Base-by-base conservation (phyloP, 441 rosid genomes). In the Syzygium malaccense region DNA sequence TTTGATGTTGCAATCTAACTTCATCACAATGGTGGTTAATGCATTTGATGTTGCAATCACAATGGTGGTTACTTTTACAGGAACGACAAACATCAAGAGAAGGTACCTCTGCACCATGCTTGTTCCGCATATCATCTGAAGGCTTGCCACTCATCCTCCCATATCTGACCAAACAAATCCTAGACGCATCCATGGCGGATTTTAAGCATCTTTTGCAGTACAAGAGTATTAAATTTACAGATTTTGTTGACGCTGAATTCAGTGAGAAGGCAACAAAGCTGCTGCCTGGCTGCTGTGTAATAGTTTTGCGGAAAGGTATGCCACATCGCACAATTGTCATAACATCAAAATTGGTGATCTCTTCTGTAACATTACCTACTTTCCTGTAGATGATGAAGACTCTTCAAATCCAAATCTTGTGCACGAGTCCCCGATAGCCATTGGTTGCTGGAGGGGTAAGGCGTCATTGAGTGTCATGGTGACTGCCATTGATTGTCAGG, bases 401-500 rank as follows among this genome's bases (percentile, higher is more conserved):
- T 87, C 56, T 15, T 88, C 92, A 58, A 93, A 91, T 89, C 85
- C 87, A 41, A 87, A 92, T 55, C 89, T 91, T 90, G 93, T 92
- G 80, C 94, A 92, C 62, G 89, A 92, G 58, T 93, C 95, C 37
- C 92, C 96, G 6, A 92, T 96, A 88, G 99, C 99, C 91, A 97
- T 98, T 32, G 98, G 98, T 54, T 97, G 99, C 93, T 96, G 99
- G 99, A 97, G 92, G 92, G 99, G 99, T 8, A 93, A 93, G 90
- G 93, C 93, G 33, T 95, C 95, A 88, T 92, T 96, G 92, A 95
- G 94, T 86, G 99, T 96, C 89, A 95, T 98, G 99, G 97, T 95
- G 75, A 93, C 99, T 32, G 95, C 96, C 85, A 90, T 94, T 0
- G 99, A 98, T 90, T 96, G 98, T 91, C 97, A 96, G 89, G 99